phyloP scores from a whole-genome alignment of 257 asterid species.

The Anisodus acutangulus region DNA sequence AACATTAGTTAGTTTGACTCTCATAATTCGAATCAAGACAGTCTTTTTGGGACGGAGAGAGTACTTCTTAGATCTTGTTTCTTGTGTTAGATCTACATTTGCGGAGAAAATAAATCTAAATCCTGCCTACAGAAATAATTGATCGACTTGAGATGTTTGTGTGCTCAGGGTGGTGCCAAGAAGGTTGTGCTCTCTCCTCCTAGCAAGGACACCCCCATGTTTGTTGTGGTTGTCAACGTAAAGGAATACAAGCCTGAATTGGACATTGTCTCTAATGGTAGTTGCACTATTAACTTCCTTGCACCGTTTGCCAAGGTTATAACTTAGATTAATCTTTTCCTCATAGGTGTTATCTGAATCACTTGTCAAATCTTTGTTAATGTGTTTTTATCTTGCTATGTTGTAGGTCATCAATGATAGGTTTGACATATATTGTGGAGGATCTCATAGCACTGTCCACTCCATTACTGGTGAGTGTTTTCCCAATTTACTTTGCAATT shows the following conservation, averaged over 20 bases:
- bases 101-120: background rate
- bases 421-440: constrained; percentile 71
- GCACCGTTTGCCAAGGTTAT: constrained; percentile 64
- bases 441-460: constrained; percentile 83
- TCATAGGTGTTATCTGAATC: too few relatives aligned
- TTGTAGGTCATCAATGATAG: constrained; percentile 64
- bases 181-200: constrained; percentile 84
- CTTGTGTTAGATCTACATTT: background rate
- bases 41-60: too few relatives aligned
- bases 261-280: constrained; percentile 73
- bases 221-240: constrained; percentile 72
- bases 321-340: too few relatives aligned
- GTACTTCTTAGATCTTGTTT: background rate
- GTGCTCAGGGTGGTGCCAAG: constrained; percentile 79
- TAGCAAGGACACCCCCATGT: constrained; percentile 82
- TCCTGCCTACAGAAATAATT: background rate
- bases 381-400: too few relatives aligned
- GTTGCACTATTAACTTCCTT: constrained; percentile 82
- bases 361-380: too few relatives aligned
- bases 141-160: background rate
- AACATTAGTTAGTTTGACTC: too few relatives aligned
- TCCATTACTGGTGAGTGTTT: constrained; percentile 30
- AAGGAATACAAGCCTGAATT: constrained; percentile 69
- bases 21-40: too few relatives aligned
- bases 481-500: too few relatives aligned